Evolutionary conservation across 768 basidiomycete genomes (phyloP), one percentile per base, ranked within the genome.

Genomic region (Termitomyces sp.): DNA sequence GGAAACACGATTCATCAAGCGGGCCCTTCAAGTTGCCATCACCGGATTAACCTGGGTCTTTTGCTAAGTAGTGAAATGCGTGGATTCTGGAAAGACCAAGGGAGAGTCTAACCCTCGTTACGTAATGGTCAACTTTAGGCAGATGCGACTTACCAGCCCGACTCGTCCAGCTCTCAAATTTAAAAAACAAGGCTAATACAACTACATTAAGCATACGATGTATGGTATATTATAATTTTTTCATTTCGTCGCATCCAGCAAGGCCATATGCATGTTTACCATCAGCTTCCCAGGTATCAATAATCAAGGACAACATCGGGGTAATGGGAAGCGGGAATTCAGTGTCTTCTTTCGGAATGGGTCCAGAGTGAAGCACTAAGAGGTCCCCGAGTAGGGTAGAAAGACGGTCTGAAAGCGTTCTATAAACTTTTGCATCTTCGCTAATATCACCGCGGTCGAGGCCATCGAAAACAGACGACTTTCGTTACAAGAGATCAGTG

Each of bases 341-440:
- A 15, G 50, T 22, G 1, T 53, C 59, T 20, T 62, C 60, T 57
- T 45, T 52, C 36, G 61, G 59, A 22, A 54, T 36, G 9, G 56
- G 49, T 45, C 57, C 67, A 13, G 73, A 69, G 55, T 80, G 81
- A 50, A 79, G 76, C 2, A 78, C 71, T 11, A 72, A 63, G 15
- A 87, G 71, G 55, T 82, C 78, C 4, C 83, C 83, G 22, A 87
- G 65, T 18, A 87, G 64, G 3, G 78, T 79, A 32, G 71, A 65
- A 13, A 89, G 67, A 49, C 79, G 77, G 5, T 70, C 65, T 16
- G 70, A 67, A 58, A 88, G 79, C 39, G 63, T 69, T 8, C 62
- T 57, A 33, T 78, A 74, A 39, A 78, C 76, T 18, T 60, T 68
- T 0, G 59, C 58, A 66, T 88, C 77, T 39, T 75, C 73, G 24